A percentile compares a stretch with the other conserved stretches of the same genome.
phyloP scores from a whole-genome alignment of 331 rosid genomes.

The Pyracantha coccinea region DNA sequence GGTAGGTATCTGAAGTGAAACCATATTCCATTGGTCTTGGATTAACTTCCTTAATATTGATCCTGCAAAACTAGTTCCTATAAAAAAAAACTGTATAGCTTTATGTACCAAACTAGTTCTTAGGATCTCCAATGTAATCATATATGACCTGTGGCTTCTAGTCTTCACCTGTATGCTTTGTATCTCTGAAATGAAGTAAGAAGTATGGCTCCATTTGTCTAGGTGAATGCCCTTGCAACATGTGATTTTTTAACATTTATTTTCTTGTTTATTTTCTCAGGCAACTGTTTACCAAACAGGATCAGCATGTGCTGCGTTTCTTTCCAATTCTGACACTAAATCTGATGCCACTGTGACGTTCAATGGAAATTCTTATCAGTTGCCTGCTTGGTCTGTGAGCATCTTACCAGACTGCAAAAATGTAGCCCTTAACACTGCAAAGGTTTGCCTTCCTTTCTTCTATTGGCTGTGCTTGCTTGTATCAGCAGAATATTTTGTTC shows the following conservation, averaged over 20 bases:
- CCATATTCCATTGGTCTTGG: no score
- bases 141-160: not conserved
- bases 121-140: not conserved
- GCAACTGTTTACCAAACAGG: conserved; percentile 72
- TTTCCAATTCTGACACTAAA: conserved; percentile 53
- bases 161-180: not conserved
- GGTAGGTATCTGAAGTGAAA: no score
- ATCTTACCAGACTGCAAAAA: conserved; percentile 94
- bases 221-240: not conserved
- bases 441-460: conserved; percentile 42
- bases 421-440: conserved; percentile 89
- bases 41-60: not conserved
- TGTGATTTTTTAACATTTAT: not conserved
- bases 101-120: not conserved
- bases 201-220: not conserved
- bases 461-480: not conserved
- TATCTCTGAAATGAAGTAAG: not conserved
- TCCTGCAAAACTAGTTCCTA: not conserved
- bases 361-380: conserved; percentile 61
- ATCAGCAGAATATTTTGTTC: not conserved
- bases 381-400: conserved; percentile 99
- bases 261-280: conserved; percentile 22
- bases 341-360: conserved; percentile 68
- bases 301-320: conserved; percentile 68
- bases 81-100: not conserved